Evolutionary conservation across 495 filamentous ascomycete species (phyloP), one percentile per base, ranked within the genome.

Genomic region (Daldinia loculata): DNA sequence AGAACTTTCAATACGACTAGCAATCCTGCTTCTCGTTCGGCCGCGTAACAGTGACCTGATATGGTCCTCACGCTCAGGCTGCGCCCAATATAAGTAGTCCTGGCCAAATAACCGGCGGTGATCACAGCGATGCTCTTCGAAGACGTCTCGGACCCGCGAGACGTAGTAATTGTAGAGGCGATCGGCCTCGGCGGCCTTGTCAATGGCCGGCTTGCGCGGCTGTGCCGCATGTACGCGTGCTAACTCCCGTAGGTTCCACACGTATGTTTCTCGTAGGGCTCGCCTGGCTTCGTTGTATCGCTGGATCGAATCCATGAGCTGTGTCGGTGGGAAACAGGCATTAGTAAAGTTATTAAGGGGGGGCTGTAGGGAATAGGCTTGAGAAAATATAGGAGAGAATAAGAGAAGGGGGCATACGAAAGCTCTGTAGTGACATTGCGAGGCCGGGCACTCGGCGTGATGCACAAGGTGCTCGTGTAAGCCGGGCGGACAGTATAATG

Each of bases 121-220:
- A 61, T 77, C 69, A 4, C 62, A 67, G 27, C 75, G 66, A 72
- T 77, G 75, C 15, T 69, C 66, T 26, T 75, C 75, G 63, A 71
- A 77, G 3, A 71, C 63, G 41, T 62, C 61, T 24, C 75, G 73
- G 32, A 77, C 73, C 14, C 73, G 70, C 27, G 69, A 63, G 34
- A 77, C 75, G 68, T 77, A 77, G 63, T 75, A 77, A 15, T 30
- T 39, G 57, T 75, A 77, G 1, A 77, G 65, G 27, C 69, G 71
- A 32, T 68, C 73, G 30, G 60, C 38, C 59, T 77, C 75, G 50
- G 22, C 57, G 12, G 58, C 27, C 34, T 75, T 77, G 4, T 75
- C 64, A 7, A 6, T 3, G 3, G 39, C 48, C 1, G 73, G 15
- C 17, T 75, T 75, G 1, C 4, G 34, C 26, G 67, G 70, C 30